Conservation (phyloP, 1,139 yeast species). For the Geotrichum australiense region DNA sequence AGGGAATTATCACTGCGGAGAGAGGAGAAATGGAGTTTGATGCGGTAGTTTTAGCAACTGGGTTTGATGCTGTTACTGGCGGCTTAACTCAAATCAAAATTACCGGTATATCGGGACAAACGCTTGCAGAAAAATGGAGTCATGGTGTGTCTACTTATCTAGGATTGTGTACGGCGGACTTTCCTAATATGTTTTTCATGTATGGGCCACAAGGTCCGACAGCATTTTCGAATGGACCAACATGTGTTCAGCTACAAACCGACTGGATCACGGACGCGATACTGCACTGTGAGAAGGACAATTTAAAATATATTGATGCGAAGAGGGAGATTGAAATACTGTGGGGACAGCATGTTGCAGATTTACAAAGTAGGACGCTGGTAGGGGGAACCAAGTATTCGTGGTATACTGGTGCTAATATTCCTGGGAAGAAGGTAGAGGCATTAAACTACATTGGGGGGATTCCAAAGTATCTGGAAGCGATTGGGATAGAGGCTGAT, state of each 20-base stretch:
- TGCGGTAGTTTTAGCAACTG: slow-evolving; percentile 30
- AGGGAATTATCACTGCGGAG: slow-evolving; percentile 23
- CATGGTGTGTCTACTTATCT: slow-evolving; percentile 26
- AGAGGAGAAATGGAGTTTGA: slow-evolving; percentile 27
- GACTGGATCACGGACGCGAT: slow-evolving; percentile 24
- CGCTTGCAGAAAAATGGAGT: slow-evolving; percentile 26
- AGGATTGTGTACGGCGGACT: slow-evolving; percentile 26
- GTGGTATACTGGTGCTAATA: slow-evolving; percentile 31
- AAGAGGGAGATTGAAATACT: slow-evolving; percentile 10
- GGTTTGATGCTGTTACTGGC: slow-evolving; percentile 33
- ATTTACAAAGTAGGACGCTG: slow-evolving; percentile 14
- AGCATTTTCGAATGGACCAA: slow-evolving; percentile 31
- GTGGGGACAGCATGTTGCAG: slow-evolving; percentile 16
- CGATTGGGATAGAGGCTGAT: slow-evolving; percentile 16
- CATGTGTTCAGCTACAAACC: slow-evolving; percentile 26
- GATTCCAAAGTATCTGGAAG: slow-evolving; percentile 22
- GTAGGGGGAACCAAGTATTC: slow-evolving; percentile 18
- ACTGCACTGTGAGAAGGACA: slow-evolving; percentile 17
- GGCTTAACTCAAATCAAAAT: slow-evolving; percentile 28
- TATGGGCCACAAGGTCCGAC: slow-evolving; percentile 34
- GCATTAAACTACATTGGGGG: slow-evolving; percentile 26
- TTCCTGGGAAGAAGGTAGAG: slow-evolving; percentile 29
- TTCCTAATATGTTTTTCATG: slow-evolving; percentile 30
- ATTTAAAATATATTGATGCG: slow-evolving; percentile 20
- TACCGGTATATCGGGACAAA: slow-evolving; percentile 22